Conservation (phyloP, 2,329 filamentous ascomycete species). For the Fusarium miscanthi region DNA sequence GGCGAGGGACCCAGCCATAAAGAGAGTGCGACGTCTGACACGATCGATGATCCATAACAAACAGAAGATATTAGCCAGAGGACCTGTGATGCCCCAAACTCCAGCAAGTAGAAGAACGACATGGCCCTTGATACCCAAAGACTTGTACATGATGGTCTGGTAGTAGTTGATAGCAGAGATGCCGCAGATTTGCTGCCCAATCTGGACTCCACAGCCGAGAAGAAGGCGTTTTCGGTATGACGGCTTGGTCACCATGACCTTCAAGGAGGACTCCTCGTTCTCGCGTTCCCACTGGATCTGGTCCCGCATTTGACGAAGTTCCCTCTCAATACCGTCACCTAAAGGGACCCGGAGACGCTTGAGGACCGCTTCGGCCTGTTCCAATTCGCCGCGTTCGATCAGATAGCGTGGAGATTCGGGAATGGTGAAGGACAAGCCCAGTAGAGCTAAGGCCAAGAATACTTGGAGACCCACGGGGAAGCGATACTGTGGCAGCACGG, state of each 20-base stretch:
- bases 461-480: neutral
- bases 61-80: neutral
- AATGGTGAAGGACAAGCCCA: neutral
- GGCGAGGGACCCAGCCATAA: neutral
- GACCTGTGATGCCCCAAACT: neutral
- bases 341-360: no score
- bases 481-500: no score
- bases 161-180: neutral
- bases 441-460: neutral
- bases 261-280: neutral
- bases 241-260: neutral
- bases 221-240: neutral
- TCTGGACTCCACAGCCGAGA: neutral
- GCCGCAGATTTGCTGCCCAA: neutral
- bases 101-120: neutral
- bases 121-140: neutral
- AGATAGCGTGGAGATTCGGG: neutral
- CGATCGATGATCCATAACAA: neutral
- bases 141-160: neutral
- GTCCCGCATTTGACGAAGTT: neutral
- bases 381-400: neutral
- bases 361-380: no score
- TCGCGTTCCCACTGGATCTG: neutral
- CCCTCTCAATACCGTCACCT: no score
- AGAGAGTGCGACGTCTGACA: neutral